Conservation (phyloP, 495 filamentous ascomycete genomes). For the Diplogelasinospora grovesii region DNA sequence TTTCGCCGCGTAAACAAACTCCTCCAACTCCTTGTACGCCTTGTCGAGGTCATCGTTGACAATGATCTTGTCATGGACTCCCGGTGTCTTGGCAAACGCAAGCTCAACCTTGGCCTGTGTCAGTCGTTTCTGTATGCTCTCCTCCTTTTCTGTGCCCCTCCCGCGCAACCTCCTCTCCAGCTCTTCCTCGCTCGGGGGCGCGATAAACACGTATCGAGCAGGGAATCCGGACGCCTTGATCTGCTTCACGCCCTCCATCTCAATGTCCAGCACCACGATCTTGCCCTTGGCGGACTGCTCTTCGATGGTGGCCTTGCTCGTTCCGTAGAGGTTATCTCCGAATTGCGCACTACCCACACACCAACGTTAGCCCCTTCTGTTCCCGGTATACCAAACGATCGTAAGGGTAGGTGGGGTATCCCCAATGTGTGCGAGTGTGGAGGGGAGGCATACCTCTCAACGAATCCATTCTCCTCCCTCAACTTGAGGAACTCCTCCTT, state of each 20-base stretch:
- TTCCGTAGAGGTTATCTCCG: slow-evolving; percentile 85
- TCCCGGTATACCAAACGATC: too few species aligned
- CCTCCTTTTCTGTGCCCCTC: slow-evolving; percentile 80
- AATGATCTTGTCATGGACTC: slow-evolving; percentile 76
- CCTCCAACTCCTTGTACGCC: slow-evolving; percentile 72
- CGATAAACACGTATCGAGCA: slow-evolving; percentile 79
- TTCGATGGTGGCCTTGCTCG: slow-evolving; percentile 67
- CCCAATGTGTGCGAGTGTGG: neutral
- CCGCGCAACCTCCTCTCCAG: slow-evolving; percentile 72
- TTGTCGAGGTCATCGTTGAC: slow-evolving; percentile 84
- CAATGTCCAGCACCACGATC: slow-evolving; percentile 75
- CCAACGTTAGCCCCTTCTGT: too few species aligned
- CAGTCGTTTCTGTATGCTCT: slow-evolving; percentile 65
- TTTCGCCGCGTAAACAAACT: slow-evolving; percentile 46
- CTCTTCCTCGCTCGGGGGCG: slow-evolving; percentile 67
- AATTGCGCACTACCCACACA: slow-evolving; percentile 62
- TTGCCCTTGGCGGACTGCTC: slow-evolving; percentile 62
- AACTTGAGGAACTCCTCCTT: slow-evolving; percentile 64
- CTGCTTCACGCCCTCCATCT: slow-evolving; percentile 98
- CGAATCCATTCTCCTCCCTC: slow-evolving; percentile 64
- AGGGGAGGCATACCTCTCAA: slow-evolving; percentile 48
- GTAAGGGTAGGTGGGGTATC: too few species aligned
- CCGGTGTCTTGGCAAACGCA: slow-evolving; percentile 64
- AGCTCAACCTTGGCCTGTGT: slow-evolving; percentile 76
- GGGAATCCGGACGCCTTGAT: slow-evolving; percentile 69